Evolutionary conservation across 768 basidiomycete genomes (phyloP), one percentile per base, ranked within the genome.

Genomic region (Dentipellis sp.): DNA sequence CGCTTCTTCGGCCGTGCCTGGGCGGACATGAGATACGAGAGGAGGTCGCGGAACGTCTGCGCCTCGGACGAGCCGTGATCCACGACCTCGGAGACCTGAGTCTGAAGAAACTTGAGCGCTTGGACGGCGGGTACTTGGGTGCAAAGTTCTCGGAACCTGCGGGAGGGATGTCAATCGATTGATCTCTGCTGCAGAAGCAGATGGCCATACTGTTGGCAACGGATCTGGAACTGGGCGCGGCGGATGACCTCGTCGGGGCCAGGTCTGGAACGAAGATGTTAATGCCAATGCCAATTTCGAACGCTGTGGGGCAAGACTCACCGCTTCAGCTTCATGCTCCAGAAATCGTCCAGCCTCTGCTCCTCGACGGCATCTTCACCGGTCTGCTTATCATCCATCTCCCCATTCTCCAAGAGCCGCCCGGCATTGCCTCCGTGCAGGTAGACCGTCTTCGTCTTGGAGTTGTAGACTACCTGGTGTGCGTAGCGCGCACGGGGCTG

Each of bases 141-240:
- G 63, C 87, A 88, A 77, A 90, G 83, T 64, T 92, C 89, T n/a
- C 84, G 80, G 71, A 91, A 91, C 62, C 89, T 91, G 61, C 42
- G 39, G 5, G 7, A 4, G 9, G n/a, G 10, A 35, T 51, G 35
- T 22, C 16, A 37, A 34, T 2, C n/a, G 34, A 40, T 16, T n/a
- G 4, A 35, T 10, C 23, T 35, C 49, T 22, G 37, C 37, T 37
- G 52, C 23, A 58, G 34, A 36, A 58, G 11, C n/a, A 34, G 42
- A 22, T 2, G 5, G 34, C n/a, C 83, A 54, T 62, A 88, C 89
- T 85, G 84, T 64, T 91, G 89, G 58, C 78, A 76, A 40, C 89
- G 81, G 58, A 91, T 76, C 29, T 75, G 71, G 64, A 83, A 86
- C 22, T 71, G 81, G 14, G 82, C 82, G 56, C 77, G 74, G 37